Evolutionary conservation across 2,329 filamentous ascomycete genomes (phyloP), one percentile per base, ranked within the genome.

Genomic region (Ophiostoma populinum): DNA sequence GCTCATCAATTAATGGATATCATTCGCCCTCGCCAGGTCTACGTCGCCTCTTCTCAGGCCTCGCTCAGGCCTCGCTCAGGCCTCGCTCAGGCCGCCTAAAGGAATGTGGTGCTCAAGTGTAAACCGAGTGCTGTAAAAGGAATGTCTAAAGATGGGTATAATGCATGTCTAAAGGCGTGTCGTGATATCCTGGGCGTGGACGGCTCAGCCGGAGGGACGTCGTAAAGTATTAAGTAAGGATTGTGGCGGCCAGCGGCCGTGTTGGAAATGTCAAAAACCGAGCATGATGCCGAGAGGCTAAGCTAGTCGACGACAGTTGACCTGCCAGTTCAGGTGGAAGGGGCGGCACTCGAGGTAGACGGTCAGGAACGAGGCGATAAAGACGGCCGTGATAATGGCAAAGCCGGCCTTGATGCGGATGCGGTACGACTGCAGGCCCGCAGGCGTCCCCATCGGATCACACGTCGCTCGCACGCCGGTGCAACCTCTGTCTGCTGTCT

Each of bases 111-210:
- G 51, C 51, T 52, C 20, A n/a, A n/a, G n/a, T 56, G 49, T 45
- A 50, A 51, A 47, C 46, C 53, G 46, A 38, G 34, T 38, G 30
- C 40, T 31, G 9, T 36, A 41, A 43, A 61, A 61, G 55, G 58
- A 62, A 50, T 49, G 59, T 62, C 54, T 61, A 59, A 58, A 52
- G 48, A 51, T 52, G 54, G 55, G 56, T 58, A 57, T 59, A 52
- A 50, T 53, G 52, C 40, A 43, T 44, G 20, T 21, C 6, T 21
- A 21, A 45, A 43, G 40, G 43, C 45, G 46, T 39, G 53, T 49
- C 48, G 43, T 49, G 41, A 51, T 48, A 50, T 37, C 45, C 46
- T 43, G 45, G 48, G 48, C 49, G 48, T 49, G 50, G 47, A 42
- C 37, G 40, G 40, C 35, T 24, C 37, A 38, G 31, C 40, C 36